A percentile compares a stretch with the other conserved stretches of the same genome.
Evolutionary conservation across 805 yeast genomes (phyloP).

Genomic region (Saccharomyces kudriavzevii): DNA sequence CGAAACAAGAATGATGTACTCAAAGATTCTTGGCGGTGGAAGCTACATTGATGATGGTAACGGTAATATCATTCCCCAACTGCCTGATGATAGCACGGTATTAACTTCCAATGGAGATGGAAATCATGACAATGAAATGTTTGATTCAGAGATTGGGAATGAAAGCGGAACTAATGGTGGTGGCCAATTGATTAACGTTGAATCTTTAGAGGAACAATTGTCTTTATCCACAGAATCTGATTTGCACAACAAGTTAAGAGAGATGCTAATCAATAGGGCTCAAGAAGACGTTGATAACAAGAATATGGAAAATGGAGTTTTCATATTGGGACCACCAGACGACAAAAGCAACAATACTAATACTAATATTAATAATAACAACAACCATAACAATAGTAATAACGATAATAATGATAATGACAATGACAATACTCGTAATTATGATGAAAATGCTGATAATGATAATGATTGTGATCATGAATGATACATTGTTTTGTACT

Average conservation of each 20-base stretch:
- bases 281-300: slow-evolving; percentile 22
- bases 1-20: slow-evolving; percentile 31
- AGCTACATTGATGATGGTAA: slow-evolving; percentile 22
- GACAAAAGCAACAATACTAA: not conserved
- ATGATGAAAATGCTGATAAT: not conserved
- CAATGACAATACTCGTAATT: not conserved
- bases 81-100: slow-evolving; percentile 4
- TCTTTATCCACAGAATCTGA: slow-evolving; percentile 23
- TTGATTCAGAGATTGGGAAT: not conserved
- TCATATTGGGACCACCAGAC: slow-evolving; percentile 25
- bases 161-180: slow-evolving; percentile 5
- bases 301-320: slow-evolving; percentile 28
- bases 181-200: slow-evolving; percentile 14
- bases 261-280: slow-evolving; percentile 20
- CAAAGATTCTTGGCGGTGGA: slow-evolving; percentile 33
- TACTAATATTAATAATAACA: not conserved
- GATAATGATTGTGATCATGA: not conserved
- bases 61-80: slow-evolving; percentile 19
- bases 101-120: not conserved
- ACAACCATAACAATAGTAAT: not conserved
- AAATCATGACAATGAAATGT: not conserved
- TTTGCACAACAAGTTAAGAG: slow-evolving; percentile 23
- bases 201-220: slow-evolving; percentile 15
- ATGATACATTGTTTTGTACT: not conserved
- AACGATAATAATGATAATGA: not conserved